phyloP scores from a whole-genome alignment of 2,329 filamentous ascomycete species.

The Remersonia thermophila region DNA sequence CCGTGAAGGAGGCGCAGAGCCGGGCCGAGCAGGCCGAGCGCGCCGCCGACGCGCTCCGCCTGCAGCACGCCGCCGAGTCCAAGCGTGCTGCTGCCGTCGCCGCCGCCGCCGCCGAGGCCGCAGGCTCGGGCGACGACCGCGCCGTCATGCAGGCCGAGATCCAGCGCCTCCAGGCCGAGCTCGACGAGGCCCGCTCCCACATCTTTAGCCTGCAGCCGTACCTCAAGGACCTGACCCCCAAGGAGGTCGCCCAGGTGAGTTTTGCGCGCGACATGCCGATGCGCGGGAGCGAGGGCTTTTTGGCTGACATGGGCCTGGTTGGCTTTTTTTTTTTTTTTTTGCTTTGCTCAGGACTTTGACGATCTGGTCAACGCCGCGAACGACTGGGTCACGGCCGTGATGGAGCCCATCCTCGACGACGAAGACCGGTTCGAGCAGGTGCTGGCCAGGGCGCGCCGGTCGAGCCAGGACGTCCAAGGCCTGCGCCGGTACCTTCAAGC shows the following conservation, averaged over 20 bases:
- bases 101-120: too few species aligned
- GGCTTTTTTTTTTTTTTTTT: too few species aligned
- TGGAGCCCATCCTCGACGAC: slow-evolving; percentile 21
- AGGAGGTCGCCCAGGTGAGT: slow-evolving; percentile 26
- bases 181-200: slow-evolving; percentile 26
- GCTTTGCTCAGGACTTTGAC: slow-evolving; percentile 28
- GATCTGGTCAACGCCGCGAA: slow-evolving; percentile 23
- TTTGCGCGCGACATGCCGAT: too few species aligned
- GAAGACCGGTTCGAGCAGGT: slow-evolving; percentile 16
- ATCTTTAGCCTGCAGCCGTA: slow-evolving; percentile 31
- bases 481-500: slow-evolving; percentile 19
- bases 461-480: slow-evolving; percentile 17
- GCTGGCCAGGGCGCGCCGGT: slow-evolving; percentile 13
- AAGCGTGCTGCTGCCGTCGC: slow-evolving; percentile 16
- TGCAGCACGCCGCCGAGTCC: slow-evolving; percentile 15
- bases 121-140: slow-evolving; percentile 12
- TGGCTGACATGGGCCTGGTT: neutral
- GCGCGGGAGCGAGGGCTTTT: too few species aligned
- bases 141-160: slow-evolving; percentile 19
- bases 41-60: slow-evolving; percentile 16
- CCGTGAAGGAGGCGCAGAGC: slow-evolving; percentile 5
- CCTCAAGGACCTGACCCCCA: slow-evolving; percentile 25
- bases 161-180: slow-evolving; percentile 18
- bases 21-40: slow-evolving; percentile 17
- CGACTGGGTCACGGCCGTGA: slow-evolving; percentile 26